phyloP scores from a whole-genome alignment of 768 basidiomycete genomes.

The Collybiopsis luxurians region DNA sequence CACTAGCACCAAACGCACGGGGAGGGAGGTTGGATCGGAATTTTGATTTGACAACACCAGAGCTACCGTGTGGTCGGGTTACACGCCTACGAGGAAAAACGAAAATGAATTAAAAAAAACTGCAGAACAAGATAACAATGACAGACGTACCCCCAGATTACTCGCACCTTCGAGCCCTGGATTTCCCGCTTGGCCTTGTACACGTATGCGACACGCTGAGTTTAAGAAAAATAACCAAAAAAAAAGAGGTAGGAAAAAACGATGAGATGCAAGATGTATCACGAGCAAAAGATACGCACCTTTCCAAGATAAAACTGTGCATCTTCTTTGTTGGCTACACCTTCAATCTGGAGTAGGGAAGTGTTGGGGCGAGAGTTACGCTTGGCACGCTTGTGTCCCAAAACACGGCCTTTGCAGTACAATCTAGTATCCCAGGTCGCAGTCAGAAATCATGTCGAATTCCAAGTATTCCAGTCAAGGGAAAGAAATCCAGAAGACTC shows the following conservation, averaged over 20 bases:
- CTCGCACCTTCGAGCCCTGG: conserved; percentile 91
- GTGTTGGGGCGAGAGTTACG: conserved; percentile 96
- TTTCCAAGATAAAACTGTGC: conserved; percentile 99
- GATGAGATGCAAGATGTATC: no score
- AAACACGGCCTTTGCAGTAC: conserved; percentile 93
- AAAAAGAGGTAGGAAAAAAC: not conserved
- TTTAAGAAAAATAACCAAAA: conserved; percentile 3
- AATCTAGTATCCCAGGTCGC: no score
- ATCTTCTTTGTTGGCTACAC: conserved; percentile 89
- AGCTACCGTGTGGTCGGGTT: conserved; percentile 91
- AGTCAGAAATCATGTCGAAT: conserved; percentile 13
- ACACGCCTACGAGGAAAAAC: conserved; percentile 58
- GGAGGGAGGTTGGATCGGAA: conserved; percentile 95
- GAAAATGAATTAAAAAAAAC: not conserved
- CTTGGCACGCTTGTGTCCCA: conserved; percentile 98
- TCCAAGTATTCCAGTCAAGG: conserved; percentile 14
- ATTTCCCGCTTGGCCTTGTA: conserved; percentile 96
- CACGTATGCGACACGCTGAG: conserved; percentile 94
- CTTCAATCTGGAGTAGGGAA: conserved; percentile 95
- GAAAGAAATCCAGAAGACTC: no score
- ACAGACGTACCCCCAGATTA: conserved; percentile 92
- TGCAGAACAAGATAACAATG: not conserved
- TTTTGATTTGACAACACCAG: conserved; percentile 96
- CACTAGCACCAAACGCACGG: conserved; percentile 88
- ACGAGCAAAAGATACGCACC: conserved; percentile 53